Evolutionary conservation across 345 rosid genomes (phyloP), one percentile per base, ranked within the genome.

Genomic region (Gossypium ekmanianum): DNA sequence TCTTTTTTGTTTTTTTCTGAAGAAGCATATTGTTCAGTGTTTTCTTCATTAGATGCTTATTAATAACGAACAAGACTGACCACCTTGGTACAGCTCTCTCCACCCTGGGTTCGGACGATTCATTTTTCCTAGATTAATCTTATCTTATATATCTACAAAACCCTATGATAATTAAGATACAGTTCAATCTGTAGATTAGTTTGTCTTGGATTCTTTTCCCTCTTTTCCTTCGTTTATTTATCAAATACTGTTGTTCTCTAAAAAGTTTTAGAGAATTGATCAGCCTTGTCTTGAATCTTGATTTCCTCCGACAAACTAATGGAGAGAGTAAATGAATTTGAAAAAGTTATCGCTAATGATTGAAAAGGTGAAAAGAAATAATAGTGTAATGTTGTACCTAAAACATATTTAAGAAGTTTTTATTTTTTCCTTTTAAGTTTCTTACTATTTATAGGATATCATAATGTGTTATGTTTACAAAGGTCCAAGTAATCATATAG

Each of bases 341-440:
- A 6, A 43, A 18, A 43, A 18, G 26, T 13, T 44, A 45, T 12
- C 14, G 55, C 20, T 22, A 20, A 45, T 6, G 3, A 45, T 20
- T 45, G 4, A 41, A 18, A 65, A 44, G 3, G 50, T 7, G 18
- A 54, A 44, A 67, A 45, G 27, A 44, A 62, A 34, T 4, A 34
- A 17, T 7, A 67, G 5, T 12, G 45, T 34, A 52, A 0, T 26
- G 24, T 44, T 79, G 73, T 57, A 75, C 47, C 55, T 29, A 11
- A 71, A 56, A 64, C 61, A 22, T 4, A 45, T 63, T 68, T 73
- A 77, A 69, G 17, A 8, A 18, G 12, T 34, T 18, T 45, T 22
- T 14, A 9, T 34, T 18, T 45, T 22, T 72, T 52, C 54, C 11
- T 13, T 50, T 13, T 12, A 56, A 56, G 26, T 55, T n/a, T 55